Conservation (phyloP, 352 stramenopile species). For the Phytophthora cryptogea region DNA sequence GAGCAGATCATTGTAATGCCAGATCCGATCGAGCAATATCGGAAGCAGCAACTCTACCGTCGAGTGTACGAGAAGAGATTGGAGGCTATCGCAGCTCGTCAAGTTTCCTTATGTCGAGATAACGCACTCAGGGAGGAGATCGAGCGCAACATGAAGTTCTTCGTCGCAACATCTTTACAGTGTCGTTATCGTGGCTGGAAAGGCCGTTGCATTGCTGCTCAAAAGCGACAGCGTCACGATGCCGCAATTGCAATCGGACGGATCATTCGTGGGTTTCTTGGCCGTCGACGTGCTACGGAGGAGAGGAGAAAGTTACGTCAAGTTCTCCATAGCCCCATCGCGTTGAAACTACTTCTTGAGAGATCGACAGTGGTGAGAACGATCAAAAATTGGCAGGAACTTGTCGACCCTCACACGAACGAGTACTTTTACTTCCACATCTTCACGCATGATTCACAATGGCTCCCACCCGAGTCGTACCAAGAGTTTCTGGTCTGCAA, state of each 20-base stretch:
- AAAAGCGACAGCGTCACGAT: conserved; percentile 39
- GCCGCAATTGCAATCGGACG: conserved; percentile 64
- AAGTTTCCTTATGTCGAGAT: conserved; percentile 51
- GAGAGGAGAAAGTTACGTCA: conserved; percentile 57
- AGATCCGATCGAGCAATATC: conserved; percentile 53
- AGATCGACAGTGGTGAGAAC: conserved; percentile 66
- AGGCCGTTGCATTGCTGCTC: conserved; percentile 41
- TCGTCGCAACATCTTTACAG: conserved; percentile 74
- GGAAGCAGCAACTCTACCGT: conserved; percentile 48
- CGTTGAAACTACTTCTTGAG: conserved; percentile 69
- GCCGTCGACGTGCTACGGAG: conserved; percentile 41
- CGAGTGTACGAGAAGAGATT: conserved; percentile 67
- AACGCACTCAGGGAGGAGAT: conserved; percentile 80
- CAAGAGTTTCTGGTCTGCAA: conserved; percentile 64
- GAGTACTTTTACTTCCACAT: conserved; percentile 89
- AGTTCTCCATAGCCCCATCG: conserved; percentile 69
- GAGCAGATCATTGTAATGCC: conserved; percentile 34
- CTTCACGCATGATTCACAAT: conserved; percentile 81
- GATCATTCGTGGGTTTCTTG: conserved; percentile 61
- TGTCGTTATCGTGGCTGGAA: conserved; percentile 67
- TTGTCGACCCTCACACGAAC: conserved; percentile 79
- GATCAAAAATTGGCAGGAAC: conserved; percentile 76
- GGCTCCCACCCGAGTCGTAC: conserved; percentile 68
- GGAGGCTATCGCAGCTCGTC: conserved; percentile 42
- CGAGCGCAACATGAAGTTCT: conserved; percentile 71